Base-by-base conservation (phyloP, 2,329 filamentous ascomycete species). In the Ophiocordyceps unilateralis region DNA sequence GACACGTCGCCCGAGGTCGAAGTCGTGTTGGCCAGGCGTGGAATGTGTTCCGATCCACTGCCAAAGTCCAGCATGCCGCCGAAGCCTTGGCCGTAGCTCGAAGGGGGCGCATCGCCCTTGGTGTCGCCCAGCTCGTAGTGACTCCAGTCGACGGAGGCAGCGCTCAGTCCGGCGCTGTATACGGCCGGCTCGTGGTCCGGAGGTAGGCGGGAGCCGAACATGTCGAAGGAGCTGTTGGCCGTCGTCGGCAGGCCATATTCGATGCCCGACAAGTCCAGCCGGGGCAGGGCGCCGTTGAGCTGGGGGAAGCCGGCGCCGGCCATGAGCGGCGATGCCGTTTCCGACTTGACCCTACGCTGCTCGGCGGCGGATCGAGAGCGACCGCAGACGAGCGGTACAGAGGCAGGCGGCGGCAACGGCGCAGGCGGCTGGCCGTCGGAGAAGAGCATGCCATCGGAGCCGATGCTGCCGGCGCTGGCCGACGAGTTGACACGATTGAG, bases 1-100 rank as follows among this genome's bases (percentile, higher is more conserved):
- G 76, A 81, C 9, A 80, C 76, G 46, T 81, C 76, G 30, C 77
- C 77, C 12, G 77, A 81, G 9, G 74, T 79, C 10, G 74, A 76
- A 1, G 71, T 73, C 41, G 66, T 67, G 53, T 72, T 65, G 47
- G 74, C 70, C 51, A 79, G 56, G 41, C 70, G 63, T 41, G 68
- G 66, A 23, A 70, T 65, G 48, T 70, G 70, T 52, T 74, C 72
- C n/a, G 66, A 70, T 47, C 66, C 69, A 50, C 59, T 65, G 48
- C 58, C 59, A 43, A 68, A 73, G 43, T 74, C 73, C 49, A 69
- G 71, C 6, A 63, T 50, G 32, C 68, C 68, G 47, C 64, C 67
- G 53, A 70, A 72, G 52, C 69, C 67, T 45, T 64, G 68, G 56
- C 72, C 68, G 53, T 74, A 72, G 52, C 68, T 69, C 9, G 71